Evolutionary conservation across 768 basidiomycete genomes (phyloP), one percentile per base, ranked within the genome.

Genomic region (Tubosaeta sp.): DNA sequence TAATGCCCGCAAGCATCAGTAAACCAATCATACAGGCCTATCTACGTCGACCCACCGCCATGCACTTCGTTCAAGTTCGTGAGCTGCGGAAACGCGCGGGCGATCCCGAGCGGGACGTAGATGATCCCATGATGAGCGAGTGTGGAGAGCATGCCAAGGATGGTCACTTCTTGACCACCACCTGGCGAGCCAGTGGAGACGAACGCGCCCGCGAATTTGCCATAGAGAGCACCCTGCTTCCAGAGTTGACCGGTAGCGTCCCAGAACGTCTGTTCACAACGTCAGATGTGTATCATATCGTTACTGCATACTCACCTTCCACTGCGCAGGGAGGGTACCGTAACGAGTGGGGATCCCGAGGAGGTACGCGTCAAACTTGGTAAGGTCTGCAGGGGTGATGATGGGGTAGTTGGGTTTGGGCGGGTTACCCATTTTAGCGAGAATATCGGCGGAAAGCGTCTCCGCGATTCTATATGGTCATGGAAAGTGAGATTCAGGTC

Each of bases 381-480:
- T 5, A 25, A 27, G 41, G 5, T 42, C 14, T 27, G 3, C 6
- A 10, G 16, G 18, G 24, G 24, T 5, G 25, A 25, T 27, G 41
- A 16, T 19, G 16, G 39, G 39, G 41, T 42, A 41, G 24, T 75
- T 67, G 42, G 81, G 80, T 64, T 88, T 90, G 4, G 83, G 62
- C 6, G 85, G 80, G 2, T 87, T 88, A 55, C 83, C 68, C 81
- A 95, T 78, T 64, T 79, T 78, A 43, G 63, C 59, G 46, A 93
- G 76, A 46, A 92, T 60, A 10, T 90, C 87, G 7, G 72, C 61
- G 6, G 86, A 58, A 49, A 94, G 84, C 3, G 90, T 94, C 72
- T 94, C 92, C 44, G 81, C 66, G 52, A 94, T 79, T 67, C 87
- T 90, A 10, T n/a, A n/a, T n/a, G n/a, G n/a, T n/a, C n/a, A n/a